Conservation (phyloP, 2,329 filamentous ascomycete species). For the Neobulgaria alba region DNA sequence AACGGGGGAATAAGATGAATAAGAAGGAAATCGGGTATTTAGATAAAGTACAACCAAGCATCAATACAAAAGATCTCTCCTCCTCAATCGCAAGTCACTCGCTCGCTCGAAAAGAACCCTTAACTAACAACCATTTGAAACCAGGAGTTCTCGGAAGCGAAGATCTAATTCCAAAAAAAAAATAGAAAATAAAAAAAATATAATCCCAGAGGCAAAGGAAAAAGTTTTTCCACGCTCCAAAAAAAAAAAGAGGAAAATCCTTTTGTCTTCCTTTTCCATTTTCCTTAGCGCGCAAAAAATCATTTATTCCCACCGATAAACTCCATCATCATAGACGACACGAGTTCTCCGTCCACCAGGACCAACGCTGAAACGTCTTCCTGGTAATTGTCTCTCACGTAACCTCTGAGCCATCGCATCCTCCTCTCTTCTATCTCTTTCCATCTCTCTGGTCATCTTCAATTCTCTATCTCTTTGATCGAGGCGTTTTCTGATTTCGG, state of each 20-base stretch:
- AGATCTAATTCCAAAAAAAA: background rate
- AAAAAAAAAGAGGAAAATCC: background rate
- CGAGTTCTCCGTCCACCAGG: constrained; percentile 18
- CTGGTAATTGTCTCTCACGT: constrained; percentile 20
- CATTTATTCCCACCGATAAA: constrained; percentile 25
- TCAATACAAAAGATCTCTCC: too few species aligned
- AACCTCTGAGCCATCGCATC: constrained; percentile 19
- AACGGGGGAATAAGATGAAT: too few species aligned
- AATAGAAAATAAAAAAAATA: background rate
- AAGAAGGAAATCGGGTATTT: too few species aligned
- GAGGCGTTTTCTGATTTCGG: constrained; percentile 9
- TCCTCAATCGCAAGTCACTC: too few species aligned
- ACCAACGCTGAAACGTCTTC: constrained; percentile 17
- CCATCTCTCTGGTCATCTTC: background rate
- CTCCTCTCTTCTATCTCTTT: constrained; percentile 10
- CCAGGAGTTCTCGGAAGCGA: too few species aligned
- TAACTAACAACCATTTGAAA: too few species aligned
- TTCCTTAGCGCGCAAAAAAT: background rate
- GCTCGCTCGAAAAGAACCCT: too few species aligned
- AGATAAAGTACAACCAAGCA: too few species aligned
- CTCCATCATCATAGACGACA: constrained; percentile 25
- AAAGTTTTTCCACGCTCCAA: constrained; percentile 1
- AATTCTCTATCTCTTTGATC: constrained; percentile 11
- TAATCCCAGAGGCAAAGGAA: too few species aligned
- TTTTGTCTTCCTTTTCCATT: background rate